Evolutionary conservation across 129 eudicot species (phyloP).

Genomic region (Pseudognaphalium luteoalbum): DNA sequence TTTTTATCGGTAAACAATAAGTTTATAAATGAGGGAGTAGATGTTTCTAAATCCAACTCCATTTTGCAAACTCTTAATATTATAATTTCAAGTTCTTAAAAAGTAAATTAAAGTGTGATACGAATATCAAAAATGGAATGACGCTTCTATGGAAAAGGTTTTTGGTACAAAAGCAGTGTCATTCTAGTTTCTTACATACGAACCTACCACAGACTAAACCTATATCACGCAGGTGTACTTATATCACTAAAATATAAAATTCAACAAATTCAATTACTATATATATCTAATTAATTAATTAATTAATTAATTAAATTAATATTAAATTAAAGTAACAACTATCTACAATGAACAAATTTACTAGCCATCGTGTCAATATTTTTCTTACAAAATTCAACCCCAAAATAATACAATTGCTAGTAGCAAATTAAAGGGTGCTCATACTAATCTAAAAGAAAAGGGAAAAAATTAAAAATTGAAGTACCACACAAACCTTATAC

Average conservation of each 20-base stretch:
- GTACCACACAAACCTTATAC: slow-evolving; percentile 15
- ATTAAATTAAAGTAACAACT: too few species aligned
- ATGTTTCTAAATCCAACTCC: too few species aligned
- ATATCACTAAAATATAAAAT: background rate
- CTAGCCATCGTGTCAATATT: background rate
- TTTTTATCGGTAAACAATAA: too few species aligned
- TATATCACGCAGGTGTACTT: background rate
- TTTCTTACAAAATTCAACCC: background rate
- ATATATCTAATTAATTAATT: too few species aligned
- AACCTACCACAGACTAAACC: background rate
- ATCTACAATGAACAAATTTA: background rate
- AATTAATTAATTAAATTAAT: too few species aligned
- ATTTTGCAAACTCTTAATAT: background rate
- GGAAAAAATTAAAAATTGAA: background rate
- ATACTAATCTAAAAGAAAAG: too few species aligned
- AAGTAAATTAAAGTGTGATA: background rate
- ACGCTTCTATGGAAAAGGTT: slow-evolving; percentile 2
- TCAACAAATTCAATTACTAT: too few species aligned
- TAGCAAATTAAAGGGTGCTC: too few species aligned
- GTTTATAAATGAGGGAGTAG: too few species aligned
- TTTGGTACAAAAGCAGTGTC: slow-evolving; percentile 19
- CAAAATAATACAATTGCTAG: too few species aligned
- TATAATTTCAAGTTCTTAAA: background rate
- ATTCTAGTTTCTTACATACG: slow-evolving; percentile 8
- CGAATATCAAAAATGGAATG: background rate